Evolutionary conservation across 2,329 filamentous ascomycete genomes (phyloP).

Genomic region (Fragosphaeria purpurea): DNA sequence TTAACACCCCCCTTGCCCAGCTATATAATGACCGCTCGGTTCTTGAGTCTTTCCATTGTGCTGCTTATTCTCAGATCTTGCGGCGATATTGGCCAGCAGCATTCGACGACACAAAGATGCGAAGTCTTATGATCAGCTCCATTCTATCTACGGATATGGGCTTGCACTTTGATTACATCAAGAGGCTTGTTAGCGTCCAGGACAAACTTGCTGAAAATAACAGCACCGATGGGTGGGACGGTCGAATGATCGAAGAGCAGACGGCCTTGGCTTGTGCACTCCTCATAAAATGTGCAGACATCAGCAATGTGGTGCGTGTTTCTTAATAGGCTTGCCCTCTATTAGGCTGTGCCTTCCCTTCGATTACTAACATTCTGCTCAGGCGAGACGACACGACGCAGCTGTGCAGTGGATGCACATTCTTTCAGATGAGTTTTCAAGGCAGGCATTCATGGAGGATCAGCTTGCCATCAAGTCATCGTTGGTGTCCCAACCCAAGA

Average conservation of each 20-base stretch:
- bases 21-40: slow-evolving; percentile 96
- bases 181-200: slow-evolving; percentile 70
- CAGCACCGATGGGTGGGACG: slow-evolving; percentile 63
- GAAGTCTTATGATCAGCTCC: slow-evolving; percentile 90
- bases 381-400: slow-evolving; percentile 75
- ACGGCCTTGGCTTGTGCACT: slow-evolving; percentile 78
- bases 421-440: slow-evolving; percentile 88
- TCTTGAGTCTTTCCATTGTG: slow-evolving; percentile 93
- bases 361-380: slow-evolving; percentile 9
- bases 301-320: slow-evolving; percentile 83
- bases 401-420: slow-evolving; percentile 87
- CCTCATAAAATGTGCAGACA: slow-evolving; percentile 95
- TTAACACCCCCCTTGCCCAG: slow-evolving; percentile 87
- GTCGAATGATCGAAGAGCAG: slow-evolving; percentile 64
- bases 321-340: too few species aligned
- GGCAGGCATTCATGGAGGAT: slow-evolving; percentile 84
- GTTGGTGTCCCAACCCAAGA: slow-evolving; percentile 73
- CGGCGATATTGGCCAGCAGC: slow-evolving; percentile 82
- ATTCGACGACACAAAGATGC: slow-evolving; percentile 69
- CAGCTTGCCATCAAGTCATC: slow-evolving; percentile 83
- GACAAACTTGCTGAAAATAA: slow-evolving; percentile 61
- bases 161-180: slow-evolving; percentile 94
- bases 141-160: slow-evolving; percentile 98
- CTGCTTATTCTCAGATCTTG: slow-evolving; percentile 91
- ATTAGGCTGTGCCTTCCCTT: not conserved